Base-by-base conservation (phyloP, 202 grass and related monocot species). In the Setaria italica region DNA sequence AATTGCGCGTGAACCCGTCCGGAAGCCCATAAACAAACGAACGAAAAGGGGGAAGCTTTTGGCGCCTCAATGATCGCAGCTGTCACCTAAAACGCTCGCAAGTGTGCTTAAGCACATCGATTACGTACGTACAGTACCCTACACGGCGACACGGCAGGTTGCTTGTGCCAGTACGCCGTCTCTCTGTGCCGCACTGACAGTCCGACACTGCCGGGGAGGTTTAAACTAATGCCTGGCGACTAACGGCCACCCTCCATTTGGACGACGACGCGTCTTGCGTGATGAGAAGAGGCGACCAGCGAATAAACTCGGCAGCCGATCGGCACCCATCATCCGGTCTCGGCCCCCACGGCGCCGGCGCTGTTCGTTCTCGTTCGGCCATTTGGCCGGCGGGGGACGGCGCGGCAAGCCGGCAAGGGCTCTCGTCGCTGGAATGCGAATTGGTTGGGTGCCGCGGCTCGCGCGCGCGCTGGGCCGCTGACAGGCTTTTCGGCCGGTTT, bases 291-390 rank as follows among this genome's bases (percentile, higher is more conserved):
- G 29, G 6, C 16, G 2, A 32, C 13, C 49, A 12, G 57, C 37
- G 39, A 49, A 43, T 15, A 6, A 4, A 48, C 50, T 30, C 55
- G 53, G 54, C 66, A 8, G 56, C n/a, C 45, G 72, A 82, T 11
- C 33, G 79, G 77, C 79, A 42, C n/a, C 12, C n/a, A 86, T 80
- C 46, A 56, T 86, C 19, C 71, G 57, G 56, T 75, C 34, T 35
- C 84, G 12, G 66, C 43, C 43, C 1, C 0, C 2, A 3, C 35
- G 33, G 42, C 67, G 69, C 16, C 81, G 33, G 42, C 67, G 69
- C 16, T 71, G 62, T 56, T 66, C 59, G 25, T 62, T 32, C 59
- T 16, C 37, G 8, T 34, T 6, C 7, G 16, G 62, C 37, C 82
- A 4, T 77, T 85, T 85, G 83, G 46, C 19, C 84, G 33, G 81